Evolutionary conservation across 2,329 filamentous ascomycete genomes (phyloP), one percentile per base, ranked within the genome.

Genomic region (Alternaria brassicae): DNA sequence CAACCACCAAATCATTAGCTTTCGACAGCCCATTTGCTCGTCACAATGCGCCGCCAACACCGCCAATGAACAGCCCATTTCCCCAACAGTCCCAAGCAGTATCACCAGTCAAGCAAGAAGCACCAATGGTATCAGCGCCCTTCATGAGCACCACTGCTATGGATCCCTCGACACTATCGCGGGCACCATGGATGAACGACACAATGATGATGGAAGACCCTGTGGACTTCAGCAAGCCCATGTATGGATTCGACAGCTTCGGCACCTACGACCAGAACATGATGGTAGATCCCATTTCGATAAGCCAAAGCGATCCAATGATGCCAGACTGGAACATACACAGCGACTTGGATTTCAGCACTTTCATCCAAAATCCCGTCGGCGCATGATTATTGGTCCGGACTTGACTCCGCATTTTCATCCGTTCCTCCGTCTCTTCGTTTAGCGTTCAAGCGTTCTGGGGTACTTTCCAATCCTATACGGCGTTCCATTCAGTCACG

Each of bases 31-130:
- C 74, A 3, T 78, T 77, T 62, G 53, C 68, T 28, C 74, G 72
- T 17, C 66, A 73, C 55, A 71, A 71, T 30, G 71, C 74, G 39
- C 77, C 77, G 8, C 74, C 76, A 40, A 79, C 77, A 40, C 76
- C 76, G 13, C 73, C 75, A 3, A 76, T 77, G 74, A 72, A 76
- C 67, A 77, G 72, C 52, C 74, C 76, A 2, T 78, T 78, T 54
- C 73, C 73, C 17, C 64, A 68, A 37, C 74, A 77, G 44, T 73
- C 75, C 12, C 74, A 77, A 50, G 66, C 73, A 28, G 60, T 69
- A 3, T 62, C 66, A n/a, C 66, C 71, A 2, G 48, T 73, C 10
- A 76, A 76, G 60, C 71, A 75, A 53, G 75, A 77, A 54, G 45
- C 70, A 36, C 69, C 65, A 2, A 66, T 76, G 66, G 64, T 69